Percentiles rank a stretch among this genome's conserved stretches.
Evolutionary conservation across 2,329 filamentous ascomycete genomes (phyloP).

Genomic region (Fusarium sp.): DNA sequence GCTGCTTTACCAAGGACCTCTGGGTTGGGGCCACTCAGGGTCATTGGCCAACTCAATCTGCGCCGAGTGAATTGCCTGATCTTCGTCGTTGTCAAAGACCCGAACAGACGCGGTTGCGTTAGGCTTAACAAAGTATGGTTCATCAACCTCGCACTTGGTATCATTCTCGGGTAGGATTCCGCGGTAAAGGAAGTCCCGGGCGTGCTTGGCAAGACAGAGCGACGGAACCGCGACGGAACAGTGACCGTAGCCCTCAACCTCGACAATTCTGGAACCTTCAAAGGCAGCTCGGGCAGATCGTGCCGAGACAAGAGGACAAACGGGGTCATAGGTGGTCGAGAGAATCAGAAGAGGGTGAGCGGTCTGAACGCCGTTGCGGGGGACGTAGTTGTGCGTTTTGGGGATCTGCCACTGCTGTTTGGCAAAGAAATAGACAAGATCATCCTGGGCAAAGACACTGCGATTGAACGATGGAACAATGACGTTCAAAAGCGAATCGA

Average conservation of each 20-base stretch:
- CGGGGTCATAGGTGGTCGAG: slow-evolving; percentile 56
- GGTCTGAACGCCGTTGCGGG: slow-evolving; percentile 48
- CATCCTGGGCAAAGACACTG: slow-evolving; percentile 46
- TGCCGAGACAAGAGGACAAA: slow-evolving; percentile 61
- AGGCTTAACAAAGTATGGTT: slow-evolving; percentile 50
- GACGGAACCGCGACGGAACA: slow-evolving; percentile 55
- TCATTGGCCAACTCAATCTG: slow-evolving; percentile 32
- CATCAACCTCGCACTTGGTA: slow-evolving; percentile 53
- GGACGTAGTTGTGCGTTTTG: slow-evolving; percentile 45
- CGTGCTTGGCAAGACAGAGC: slow-evolving; percentile 49
- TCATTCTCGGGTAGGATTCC: slow-evolving; percentile 53
- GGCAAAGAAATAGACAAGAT: slow-evolving; percentile 48
- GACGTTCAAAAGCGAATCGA: slow-evolving; percentile 49
- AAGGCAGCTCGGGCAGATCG: slow-evolving; percentile 51
- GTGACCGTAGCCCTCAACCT: slow-evolving; percentile 58
- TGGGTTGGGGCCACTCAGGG: slow-evolving; percentile 20
- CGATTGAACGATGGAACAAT: slow-evolving; percentile 49
- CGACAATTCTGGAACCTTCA: slow-evolving; percentile 52
- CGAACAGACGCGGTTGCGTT: neutral
- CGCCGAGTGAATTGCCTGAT: slow-evolving; percentile 34
- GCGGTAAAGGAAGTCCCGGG: slow-evolving; percentile 52
- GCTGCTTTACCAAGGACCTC: neutral
- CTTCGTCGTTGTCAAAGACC: slow-evolving; percentile 17
- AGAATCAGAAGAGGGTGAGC: slow-evolving; percentile 48
- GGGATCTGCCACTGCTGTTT: slow-evolving; percentile 48